A percentile compares a stretch with the other conserved stretches of the same genome.
phyloP scores from a whole-genome alignment of 1,284 basidiomycete genomes.

The Stereum hirsutum region DNA sequence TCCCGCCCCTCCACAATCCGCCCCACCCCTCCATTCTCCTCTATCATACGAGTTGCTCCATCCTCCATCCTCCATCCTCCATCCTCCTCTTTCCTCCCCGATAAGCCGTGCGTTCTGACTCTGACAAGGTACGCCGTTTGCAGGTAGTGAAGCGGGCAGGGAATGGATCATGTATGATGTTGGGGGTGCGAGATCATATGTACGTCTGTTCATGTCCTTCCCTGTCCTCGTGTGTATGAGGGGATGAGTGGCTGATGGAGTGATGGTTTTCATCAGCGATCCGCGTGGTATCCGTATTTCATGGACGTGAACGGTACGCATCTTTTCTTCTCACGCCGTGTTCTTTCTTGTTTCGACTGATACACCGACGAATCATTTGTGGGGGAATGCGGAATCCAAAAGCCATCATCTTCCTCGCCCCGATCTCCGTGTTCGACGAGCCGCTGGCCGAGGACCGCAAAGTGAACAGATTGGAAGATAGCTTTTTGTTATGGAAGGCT shows the following conservation, averaged over 20 bases:
- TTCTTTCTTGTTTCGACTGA: too few relatives aligned
- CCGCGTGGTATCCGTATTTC: conserved; percentile 30
- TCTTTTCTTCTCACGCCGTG: too few relatives aligned
- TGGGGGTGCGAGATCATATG: conserved; percentile 59
- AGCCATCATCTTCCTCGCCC: conserved; percentile 33
- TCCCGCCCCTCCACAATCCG: neutral
- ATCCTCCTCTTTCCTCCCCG: neutral
- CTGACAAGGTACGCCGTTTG: neutral
- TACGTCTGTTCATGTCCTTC: conserved; percentile 20
- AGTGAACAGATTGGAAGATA: conserved; percentile 34
- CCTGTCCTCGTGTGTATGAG: neutral
- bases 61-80: too few relatives aligned
- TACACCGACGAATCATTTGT: too few relatives aligned
- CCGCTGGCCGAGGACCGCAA: conserved; percentile 31
- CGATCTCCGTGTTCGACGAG: conserved; percentile 33
- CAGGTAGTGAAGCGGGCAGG: conserved; percentile 24
- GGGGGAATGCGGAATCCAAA: too few relatives aligned
- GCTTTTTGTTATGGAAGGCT: conserved; percentile 29
- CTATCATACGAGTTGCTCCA: too few relatives aligned
- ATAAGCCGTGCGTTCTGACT: too few relatives aligned
- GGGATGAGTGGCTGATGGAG: too few relatives aligned
- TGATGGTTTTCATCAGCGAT: conserved; percentile 19
- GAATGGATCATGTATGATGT: conserved; percentile 70
- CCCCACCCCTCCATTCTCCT: too few relatives aligned
- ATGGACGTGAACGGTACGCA: conserved; percentile 31